Base-by-base conservation (phyloP, 164 flowering plant species). In the Annona squamosa region DNA sequence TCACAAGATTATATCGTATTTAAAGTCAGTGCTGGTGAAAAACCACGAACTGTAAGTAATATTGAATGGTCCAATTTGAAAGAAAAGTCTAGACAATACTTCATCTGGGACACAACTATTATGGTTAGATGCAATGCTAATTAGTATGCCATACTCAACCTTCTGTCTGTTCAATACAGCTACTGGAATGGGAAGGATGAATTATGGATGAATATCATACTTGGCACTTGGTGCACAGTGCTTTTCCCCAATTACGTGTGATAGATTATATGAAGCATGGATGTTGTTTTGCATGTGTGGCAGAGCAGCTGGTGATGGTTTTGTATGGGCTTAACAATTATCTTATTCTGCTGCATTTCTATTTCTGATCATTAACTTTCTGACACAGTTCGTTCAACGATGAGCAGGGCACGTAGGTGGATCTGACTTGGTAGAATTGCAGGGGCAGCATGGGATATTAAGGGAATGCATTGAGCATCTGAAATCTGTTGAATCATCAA, bases 391-490 rank as follows among this genome's bases (percentile, higher is more conserved):
- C 45, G 5, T 9, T 63, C 69, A 69, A 46, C 76, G 72, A 68
- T 77, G 71, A 73, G 69, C 82, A 93, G 98, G 84, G 65, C 80
- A 84, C 74, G 69, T 84, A 26, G 73, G 76, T 81, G 86, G 83
- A 67, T 78, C 90, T 63, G 82, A 79, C 78, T 66, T 79, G 70
- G 79, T 78, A 42, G 91, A 95, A 82, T 80, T 93, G 42, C 92
- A 86, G 76, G 90, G 87, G 72, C 96, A 89, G 72, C 85, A 87
- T 81, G 79, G 83, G 65, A 67, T 83, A 46, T 78, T 93, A 73
- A 85, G 83, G 74, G 93, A 86, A 52, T 87, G 93, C 76, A 84
- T 91, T 75, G 90, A 86, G 68, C 93, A 90, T 73, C 83, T 95
- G 70, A 75, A 81, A 68, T 75, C 80, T 46, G 77, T 85, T 72